Evolutionary conservation across 805 yeast genomes (phyloP).

Genomic region (Saccharomycopsis sp.): DNA sequence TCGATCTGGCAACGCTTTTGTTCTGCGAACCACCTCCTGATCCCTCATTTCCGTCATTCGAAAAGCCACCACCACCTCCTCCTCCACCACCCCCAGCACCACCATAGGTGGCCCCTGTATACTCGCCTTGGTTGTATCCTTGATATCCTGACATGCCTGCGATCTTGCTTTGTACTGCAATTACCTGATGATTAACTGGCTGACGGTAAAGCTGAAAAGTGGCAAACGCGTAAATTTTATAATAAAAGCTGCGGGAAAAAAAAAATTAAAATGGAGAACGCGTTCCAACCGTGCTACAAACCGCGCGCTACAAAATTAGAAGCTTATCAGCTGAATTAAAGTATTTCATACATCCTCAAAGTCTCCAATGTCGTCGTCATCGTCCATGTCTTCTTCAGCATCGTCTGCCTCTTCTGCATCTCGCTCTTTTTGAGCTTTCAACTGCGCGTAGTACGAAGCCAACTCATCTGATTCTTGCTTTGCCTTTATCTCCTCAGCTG

Average conservation of each 20-base stretch:
- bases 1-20: constrained; percentile 27
- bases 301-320: too few relatives aligned
- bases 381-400: constrained; percentile 44
- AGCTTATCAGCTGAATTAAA: background rate
- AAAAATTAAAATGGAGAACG: too few relatives aligned
- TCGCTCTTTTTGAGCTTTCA: constrained; percentile 59
- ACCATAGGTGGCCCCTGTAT: constrained; percentile 11
- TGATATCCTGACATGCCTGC: constrained; percentile 18
- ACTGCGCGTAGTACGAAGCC: constrained; percentile 66
- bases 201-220: too few relatives aligned
- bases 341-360: constrained; percentile 25
- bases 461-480: constrained; percentile 50
- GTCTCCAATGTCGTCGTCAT: constrained; percentile 36
- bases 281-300: too few relatives aligned
- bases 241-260: too few relatives aligned
- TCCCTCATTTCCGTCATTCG: too few relatives aligned
- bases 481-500: constrained; percentile 22
- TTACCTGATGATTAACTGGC: too few relatives aligned
- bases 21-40: constrained; percentile 29
- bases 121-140: constrained; percentile 18
- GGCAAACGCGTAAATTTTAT: too few relatives aligned
- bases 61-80: constrained; percentile 24
- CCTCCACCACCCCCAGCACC: too few relatives aligned
- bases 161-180: background rate
- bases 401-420: constrained; percentile 53